These are phyloP conservation scores for Jatropha podagrica DNA, from an alignment of 441 rosid species.

Conservation along the genomic window DNA sequence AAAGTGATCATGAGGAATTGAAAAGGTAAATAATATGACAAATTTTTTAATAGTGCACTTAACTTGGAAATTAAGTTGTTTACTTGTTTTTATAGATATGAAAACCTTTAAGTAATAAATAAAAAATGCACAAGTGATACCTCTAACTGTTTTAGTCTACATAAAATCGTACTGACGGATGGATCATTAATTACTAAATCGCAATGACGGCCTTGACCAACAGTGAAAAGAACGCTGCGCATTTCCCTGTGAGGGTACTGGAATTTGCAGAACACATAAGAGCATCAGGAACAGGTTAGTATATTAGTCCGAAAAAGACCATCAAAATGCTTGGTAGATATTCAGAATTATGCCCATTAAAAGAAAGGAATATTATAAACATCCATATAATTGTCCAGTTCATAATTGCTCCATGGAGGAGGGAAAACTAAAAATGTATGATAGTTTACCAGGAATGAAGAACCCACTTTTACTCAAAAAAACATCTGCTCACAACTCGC, in stretches of 20 bases:
- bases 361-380: background rate
- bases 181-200: constrained; percentile 77
- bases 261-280: constrained; percentile 21
- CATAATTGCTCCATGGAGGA: background rate
- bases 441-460: too few species aligned
- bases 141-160: constrained; percentile 77
- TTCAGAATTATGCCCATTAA: background rate
- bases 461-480: too few species aligned
- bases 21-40: background rate
- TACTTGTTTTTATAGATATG: background rate
- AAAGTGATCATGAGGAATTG: background rate
- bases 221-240: constrained; percentile 56
- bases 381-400: background rate
- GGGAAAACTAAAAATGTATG: too few species aligned
- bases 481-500: too few species aligned
- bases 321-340: background rate
- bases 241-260: constrained; percentile 83
- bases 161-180: constrained; percentile 51
- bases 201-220: constrained; percentile 76
- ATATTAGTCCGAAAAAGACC: background rate
- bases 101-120: constrained; percentile 1
- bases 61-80: background rate
- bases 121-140: constrained; percentile 35
- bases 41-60: background rate
- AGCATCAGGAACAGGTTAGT: constrained; percentile 27